Evolutionary conservation across 495 filamentous ascomycete genomes (phyloP).

Genomic region (Penicillium coffeae): DNA sequence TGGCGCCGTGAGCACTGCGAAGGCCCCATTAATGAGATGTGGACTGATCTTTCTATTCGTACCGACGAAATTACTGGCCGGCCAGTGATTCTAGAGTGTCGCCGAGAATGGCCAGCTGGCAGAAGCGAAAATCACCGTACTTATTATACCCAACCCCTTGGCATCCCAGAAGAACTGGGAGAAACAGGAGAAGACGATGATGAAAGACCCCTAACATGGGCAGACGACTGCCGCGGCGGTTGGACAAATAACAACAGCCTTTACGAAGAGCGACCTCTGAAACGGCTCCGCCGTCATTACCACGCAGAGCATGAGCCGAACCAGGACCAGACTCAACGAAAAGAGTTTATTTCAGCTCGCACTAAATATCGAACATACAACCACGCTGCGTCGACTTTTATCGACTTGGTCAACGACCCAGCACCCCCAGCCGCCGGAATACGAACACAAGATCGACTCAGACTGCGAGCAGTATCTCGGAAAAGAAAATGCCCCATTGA

Average conservation of each 20-base stretch:
- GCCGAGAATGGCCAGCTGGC: slow-evolving; percentile 64
- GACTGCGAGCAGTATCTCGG: slow-evolving; percentile 50
- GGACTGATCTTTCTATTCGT: slow-evolving; percentile 63
- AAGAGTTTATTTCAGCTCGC: slow-evolving; percentile 53
- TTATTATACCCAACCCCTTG: slow-evolving; percentile 61
- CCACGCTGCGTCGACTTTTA: slow-evolving; percentile 52
- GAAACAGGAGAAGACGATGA: not conserved
- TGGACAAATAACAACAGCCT: slow-evolving; percentile 23
- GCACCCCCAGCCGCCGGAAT: slow-evolving; percentile 26
- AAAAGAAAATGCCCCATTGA: slow-evolving; percentile 38
- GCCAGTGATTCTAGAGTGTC: slow-evolving; percentile 63
- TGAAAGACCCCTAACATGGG: not conserved
- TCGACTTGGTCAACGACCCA: slow-evolving; percentile 65
- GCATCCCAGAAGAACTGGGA: slow-evolving; percentile 37
- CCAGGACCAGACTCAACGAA: slow-evolving; percentile 34
- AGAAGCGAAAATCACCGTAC: slow-evolving; percentile 60
- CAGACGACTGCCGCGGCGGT: slow-evolving; percentile 16
- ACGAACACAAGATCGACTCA: slow-evolving; percentile 44
- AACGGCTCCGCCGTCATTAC: slow-evolving; percentile 38
- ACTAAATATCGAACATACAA: slow-evolving; percentile 60
- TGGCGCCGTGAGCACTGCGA: slow-evolving; percentile 69
- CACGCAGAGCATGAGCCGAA: slow-evolving; percentile 47
- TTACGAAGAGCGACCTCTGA: slow-evolving; percentile 33
- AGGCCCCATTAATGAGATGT: slow-evolving; percentile 74
- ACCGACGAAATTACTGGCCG: slow-evolving; percentile 58